These are phyloP conservation scores for Cercophora scortea DNA, from an alignment of 495 filamentous ascomycete species.

Conservation along the genomic window DNA sequence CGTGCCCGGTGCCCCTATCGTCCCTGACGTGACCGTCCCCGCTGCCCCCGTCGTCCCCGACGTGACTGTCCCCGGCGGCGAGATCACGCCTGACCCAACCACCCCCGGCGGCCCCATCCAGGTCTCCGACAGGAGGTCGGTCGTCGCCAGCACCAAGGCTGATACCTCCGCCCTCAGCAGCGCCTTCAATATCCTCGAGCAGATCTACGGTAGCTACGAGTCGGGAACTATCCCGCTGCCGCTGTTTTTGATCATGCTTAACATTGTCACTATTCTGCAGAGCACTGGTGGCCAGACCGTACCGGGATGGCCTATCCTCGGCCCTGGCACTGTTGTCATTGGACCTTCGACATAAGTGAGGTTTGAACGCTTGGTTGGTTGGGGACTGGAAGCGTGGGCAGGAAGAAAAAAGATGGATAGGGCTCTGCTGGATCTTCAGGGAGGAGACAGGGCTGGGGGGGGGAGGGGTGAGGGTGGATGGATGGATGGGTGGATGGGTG, in stretches of 20 bases:
- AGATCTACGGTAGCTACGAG: slow-evolving; percentile 11
- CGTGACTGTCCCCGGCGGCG: slow-evolving; percentile 14
- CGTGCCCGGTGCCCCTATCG: too few relatives aligned
- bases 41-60: neutral
- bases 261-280: slow-evolving; percentile 13
- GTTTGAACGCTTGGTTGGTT: neutral
- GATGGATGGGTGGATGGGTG: too few relatives aligned
- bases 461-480: neutral
- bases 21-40: slow-evolving; percentile 1
- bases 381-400: too few relatives aligned
- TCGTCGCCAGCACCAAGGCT: neutral
- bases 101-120: slow-evolving; percentile 22
- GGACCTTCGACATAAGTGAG: slow-evolving; percentile 18
- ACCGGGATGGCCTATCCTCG: slow-evolving; percentile 13
- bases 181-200: slow-evolving; percentile 10
- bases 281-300: slow-evolving; percentile 7
- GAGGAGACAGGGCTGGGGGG: neutral
- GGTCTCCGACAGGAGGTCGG: slow-evolving; percentile 3
- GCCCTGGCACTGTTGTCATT: slow-evolving; percentile 11
- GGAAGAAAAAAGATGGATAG: too few relatives aligned
- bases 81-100: slow-evolving; percentile 23
- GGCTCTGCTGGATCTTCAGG: too few relatives aligned
- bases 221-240: slow-evolving; percentile 10
- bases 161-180: slow-evolving; percentile 10
- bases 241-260: slow-evolving; percentile 12